Percentiles rank a stretch among this genome's conserved stretches.
These are phyloP conservation scores for Globisporangium abappressorium DNA, from an alignment of 352 stramenopile genomes.

Conservation along the genomic window DNA sequence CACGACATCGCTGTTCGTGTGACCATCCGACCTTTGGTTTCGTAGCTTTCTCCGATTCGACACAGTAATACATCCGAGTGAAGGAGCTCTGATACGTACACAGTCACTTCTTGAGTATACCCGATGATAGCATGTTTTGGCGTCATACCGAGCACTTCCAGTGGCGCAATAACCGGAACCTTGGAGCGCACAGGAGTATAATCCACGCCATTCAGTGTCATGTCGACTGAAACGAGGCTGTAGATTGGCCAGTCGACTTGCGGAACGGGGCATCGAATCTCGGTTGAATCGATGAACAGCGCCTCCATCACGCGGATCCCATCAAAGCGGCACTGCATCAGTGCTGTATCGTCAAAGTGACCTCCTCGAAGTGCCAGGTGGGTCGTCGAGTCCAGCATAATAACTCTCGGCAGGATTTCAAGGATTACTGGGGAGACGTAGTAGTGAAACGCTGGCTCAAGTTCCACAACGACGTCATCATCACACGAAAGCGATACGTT, in stretches of 20 bases:
- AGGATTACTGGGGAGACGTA: constrained; percentile 23
- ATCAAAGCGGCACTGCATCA: constrained; percentile 28
- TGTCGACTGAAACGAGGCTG: constrained; percentile 26
- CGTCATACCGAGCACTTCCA: constrained; percentile 27
- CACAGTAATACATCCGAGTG: constrained; percentile 23
- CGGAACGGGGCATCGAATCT: constrained; percentile 30
- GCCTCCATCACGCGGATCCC: constrained; percentile 6
- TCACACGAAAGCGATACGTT: constrained; percentile 30
- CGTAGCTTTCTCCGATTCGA: constrained; percentile 27
- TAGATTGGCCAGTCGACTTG: constrained; percentile 12
- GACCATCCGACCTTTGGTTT: constrained; percentile 17
- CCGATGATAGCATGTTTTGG: constrained; percentile 28
- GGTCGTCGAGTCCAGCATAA: constrained; percentile 17
- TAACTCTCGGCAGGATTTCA: constrained; percentile 19
- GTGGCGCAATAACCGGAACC: constrained; percentile 23
- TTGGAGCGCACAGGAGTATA: constrained; percentile 25
- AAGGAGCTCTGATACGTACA: constrained; percentile 23
- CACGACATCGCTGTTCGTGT: constrained; percentile 33
- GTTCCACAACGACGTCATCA: constrained; percentile 18
- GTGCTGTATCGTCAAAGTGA: constrained; percentile 19
- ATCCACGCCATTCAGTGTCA: constrained; percentile 35
- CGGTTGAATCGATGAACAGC: constrained; percentile 18
- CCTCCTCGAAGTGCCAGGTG: constrained; percentile 24
- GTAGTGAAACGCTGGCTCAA: constrained; percentile 32
- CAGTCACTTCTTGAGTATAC: constrained; percentile 21